Evolutionary conservation across 2,329 filamentous ascomycete genomes (phyloP).

Genomic region (Alternaria ventricosa): DNA sequence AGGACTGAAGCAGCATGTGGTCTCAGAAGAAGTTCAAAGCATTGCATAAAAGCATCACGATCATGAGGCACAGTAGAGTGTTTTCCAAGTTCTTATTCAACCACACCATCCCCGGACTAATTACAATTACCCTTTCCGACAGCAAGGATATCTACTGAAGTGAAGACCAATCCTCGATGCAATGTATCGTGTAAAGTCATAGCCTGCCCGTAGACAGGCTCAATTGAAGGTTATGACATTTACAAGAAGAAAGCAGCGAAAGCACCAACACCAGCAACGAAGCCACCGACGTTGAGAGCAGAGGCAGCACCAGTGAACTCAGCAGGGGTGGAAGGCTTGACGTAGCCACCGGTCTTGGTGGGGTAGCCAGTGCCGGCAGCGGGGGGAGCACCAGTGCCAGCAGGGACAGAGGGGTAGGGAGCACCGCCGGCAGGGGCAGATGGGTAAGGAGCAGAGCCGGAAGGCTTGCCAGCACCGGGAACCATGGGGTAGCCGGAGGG

Average conservation of each 20-base stretch:
- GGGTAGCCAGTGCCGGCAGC: slow-evolving; percentile 37
- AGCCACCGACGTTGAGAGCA: slow-evolving; percentile 45
- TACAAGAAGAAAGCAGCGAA: slow-evolving; percentile 53
- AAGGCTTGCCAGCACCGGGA: slow-evolving; percentile 5
- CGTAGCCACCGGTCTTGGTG: slow-evolving; percentile 40
- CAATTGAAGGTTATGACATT: slow-evolving; percentile 45
- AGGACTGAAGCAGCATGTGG: too few relatives aligned
- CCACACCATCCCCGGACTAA: slow-evolving; percentile 28
- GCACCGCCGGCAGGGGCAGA: slow-evolving; percentile 6
- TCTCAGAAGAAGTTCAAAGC: background rate
- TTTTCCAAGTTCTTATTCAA: slow-evolving; percentile 33
- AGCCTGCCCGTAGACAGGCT: slow-evolving; percentile 41
- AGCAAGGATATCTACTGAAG: slow-evolving; percentile 37
- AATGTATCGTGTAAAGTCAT: slow-evolving; percentile 49
- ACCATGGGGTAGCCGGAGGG: slow-evolving; percentile 40
- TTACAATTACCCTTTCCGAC: slow-evolving; percentile 39
- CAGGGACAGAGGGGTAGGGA: slow-evolving; percentile 22
- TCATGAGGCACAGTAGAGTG: background rate
- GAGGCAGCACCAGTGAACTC: slow-evolving; percentile 49
- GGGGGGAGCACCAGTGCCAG: slow-evolving; percentile 12
- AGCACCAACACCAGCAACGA: slow-evolving; percentile 51
- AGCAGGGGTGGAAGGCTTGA: slow-evolving; percentile 40
- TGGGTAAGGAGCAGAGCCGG: slow-evolving; percentile 22
- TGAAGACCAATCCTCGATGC: slow-evolving; percentile 25
- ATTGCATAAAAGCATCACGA: background rate